phyloP scores from a whole-genome alignment of 805 yeast genomes.

The Ogataea polymorpha region DNA sequence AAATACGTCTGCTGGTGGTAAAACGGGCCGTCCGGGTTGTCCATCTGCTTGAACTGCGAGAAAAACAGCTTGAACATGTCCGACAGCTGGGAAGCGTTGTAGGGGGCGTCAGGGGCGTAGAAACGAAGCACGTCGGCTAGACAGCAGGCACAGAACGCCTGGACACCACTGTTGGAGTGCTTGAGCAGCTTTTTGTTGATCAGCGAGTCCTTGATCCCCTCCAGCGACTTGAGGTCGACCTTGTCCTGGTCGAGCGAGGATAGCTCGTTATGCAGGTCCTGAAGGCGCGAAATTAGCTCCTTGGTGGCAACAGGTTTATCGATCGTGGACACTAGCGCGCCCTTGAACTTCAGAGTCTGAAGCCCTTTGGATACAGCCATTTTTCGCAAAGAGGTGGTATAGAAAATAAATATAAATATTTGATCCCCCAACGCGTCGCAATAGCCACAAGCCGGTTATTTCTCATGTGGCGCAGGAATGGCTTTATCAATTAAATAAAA shows the following conservation, averaged over 20 bases:
- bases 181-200: conserved; percentile 55
- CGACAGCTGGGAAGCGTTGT: conserved; percentile 56
- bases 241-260: conserved; percentile 59
- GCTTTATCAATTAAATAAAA: background rate
- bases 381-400: background rate
- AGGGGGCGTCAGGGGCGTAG: conserved; percentile 91
- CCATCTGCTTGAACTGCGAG: conserved; percentile 54
- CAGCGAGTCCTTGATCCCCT: conserved; percentile 47
- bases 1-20: conserved; percentile 62
- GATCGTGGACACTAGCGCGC: conserved; percentile 50
- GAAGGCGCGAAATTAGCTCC: conserved; percentile 57
- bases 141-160: conserved; percentile 68
- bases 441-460: background rate
- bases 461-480: conserved; percentile 1
- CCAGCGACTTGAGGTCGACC: conserved; percentile 45
- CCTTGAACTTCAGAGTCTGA: conserved; percentile 15
- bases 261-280: conserved; percentile 60
- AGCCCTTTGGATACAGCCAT: conserved; percentile 21
- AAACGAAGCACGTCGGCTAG: conserved; percentile 71
- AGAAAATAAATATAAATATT: conserved; percentile 2
- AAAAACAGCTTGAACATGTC: conserved; percentile 67
- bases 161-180: conserved; percentile 66
- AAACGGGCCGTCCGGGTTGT: conserved; percentile 52
- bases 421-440: conserved; percentile 14
- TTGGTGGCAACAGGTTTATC: conserved; percentile 57